Percentiles rank a stretch among this genome's conserved stretches.
Conservation (phyloP, 2,329 filamentous ascomycete genomes). For the Ophiosphaerella narmari region DNA sequence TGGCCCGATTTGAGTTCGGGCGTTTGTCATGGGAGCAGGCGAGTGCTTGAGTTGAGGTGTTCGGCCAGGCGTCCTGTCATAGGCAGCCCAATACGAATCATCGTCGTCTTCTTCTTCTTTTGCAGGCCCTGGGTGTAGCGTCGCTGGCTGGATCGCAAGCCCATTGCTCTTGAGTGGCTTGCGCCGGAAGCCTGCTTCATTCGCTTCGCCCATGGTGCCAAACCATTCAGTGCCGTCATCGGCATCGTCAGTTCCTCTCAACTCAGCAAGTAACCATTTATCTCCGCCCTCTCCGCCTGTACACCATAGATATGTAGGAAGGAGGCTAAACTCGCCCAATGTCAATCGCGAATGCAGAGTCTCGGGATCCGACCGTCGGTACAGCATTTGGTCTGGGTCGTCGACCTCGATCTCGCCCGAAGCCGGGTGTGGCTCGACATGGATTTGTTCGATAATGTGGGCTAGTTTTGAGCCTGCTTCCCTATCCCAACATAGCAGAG, state of each 20-base stretch:
- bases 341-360: conserved; percentile 72
- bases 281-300: conserved; percentile 66
- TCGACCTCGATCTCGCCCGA: conserved; percentile 80
- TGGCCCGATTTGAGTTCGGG: conserved; percentile 42
- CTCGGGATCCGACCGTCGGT: conserved; percentile 73
- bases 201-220: conserved; percentile 63
- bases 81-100: conserved; percentile 81
- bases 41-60: conserved; percentile 59
- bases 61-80: conserved; percentile 66
- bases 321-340: conserved; percentile 64
- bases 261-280: conserved; percentile 75
- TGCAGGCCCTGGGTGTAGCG: conserved; percentile 18
- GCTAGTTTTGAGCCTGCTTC: conserved; percentile 62
- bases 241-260: conserved; percentile 62
- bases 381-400: conserved; percentile 66
- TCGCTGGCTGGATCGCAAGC: conserved; percentile 9
- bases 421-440: conserved; percentile 77
- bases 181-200: conserved; percentile 52
- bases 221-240: conserved; percentile 64
- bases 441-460: conserved; percentile 64
- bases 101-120: conserved; percentile 62
- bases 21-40: conserved; percentile 59
- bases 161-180: conserved; percentile 30
- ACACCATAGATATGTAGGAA: conserved; percentile 72
- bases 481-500: conserved; percentile 71